These are phyloP conservation scores for Scutellaria minor DNA, from an alignment of 257 asterid genomes.

Conservation along the genomic window DNA sequence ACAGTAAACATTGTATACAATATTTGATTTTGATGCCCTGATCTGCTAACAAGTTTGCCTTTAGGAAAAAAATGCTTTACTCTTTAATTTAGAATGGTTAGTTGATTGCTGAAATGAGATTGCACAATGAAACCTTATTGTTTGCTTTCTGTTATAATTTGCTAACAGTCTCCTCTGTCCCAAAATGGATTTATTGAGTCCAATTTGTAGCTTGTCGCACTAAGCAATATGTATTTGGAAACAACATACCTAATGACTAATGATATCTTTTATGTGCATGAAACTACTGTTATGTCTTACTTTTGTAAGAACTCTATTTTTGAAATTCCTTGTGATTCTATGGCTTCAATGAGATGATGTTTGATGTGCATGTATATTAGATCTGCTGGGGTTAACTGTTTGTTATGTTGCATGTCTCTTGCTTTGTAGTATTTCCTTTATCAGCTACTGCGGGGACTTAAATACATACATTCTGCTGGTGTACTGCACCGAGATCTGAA, in stretches of 20 bases:
- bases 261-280: slow-evolving; percentile 4
- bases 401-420: slow-evolving; percentile 19
- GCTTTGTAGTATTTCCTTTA: slow-evolving; percentile 61
- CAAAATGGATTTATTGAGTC: slow-evolving; percentile 2
- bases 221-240: slow-evolving; percentile 11
- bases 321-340: neutral
- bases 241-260: neutral
- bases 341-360: slow-evolving; percentile 13
- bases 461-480: slow-evolving; percentile 63
- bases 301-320: neutral
- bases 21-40: slow-evolving; percentile 19
- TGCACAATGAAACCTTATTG: neutral
- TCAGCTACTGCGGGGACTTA: slow-evolving; percentile 59
- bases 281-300: neutral
- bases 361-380: slow-evolving; percentile 11
- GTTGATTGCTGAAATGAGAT: slow-evolving; percentile 7
- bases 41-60: slow-evolving; percentile 4
- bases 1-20: neutral
- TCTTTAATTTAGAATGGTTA: slow-evolving; percentile 2
- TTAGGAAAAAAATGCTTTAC: neutral
- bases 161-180: neutral
- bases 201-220: neutral
- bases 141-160: neutral
- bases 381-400: slow-evolving; percentile 9
- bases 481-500: slow-evolving; percentile 65